phyloP scores from a whole-genome alignment of 2,329 filamentous ascomycete genomes.

The Thielaviopsis ethacetica region DNA sequence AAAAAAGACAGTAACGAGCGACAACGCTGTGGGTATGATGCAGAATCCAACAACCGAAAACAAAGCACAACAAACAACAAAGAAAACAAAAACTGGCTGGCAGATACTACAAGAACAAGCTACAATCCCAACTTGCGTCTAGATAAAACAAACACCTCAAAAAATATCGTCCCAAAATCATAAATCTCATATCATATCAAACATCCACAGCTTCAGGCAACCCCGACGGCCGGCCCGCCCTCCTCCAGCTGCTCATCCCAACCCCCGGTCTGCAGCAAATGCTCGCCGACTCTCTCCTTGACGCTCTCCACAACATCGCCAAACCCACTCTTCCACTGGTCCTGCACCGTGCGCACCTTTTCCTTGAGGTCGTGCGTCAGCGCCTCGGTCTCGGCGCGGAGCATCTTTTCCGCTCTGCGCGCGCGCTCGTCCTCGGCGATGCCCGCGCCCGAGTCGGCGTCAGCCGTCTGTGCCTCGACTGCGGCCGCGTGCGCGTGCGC shows the following conservation, averaged over 20 bases:
- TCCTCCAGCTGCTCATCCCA: conserved; percentile 68
- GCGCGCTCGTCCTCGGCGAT: conserved; percentile 21
- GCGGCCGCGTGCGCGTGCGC: conserved; percentile 52
- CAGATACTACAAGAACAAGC: conserved; percentile 1
- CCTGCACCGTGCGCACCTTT: conserved; percentile 78
- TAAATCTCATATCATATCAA: background rate
- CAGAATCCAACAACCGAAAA: background rate
- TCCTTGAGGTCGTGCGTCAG: conserved; percentile 83
- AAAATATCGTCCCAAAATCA: conserved; percentile 12
- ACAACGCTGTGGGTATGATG: background rate
- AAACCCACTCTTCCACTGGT: conserved; percentile 79
- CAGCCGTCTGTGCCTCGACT: conserved; percentile 41
- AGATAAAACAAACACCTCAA: background rate
- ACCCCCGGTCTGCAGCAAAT: conserved; percentile 61
- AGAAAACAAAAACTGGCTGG: background rate
- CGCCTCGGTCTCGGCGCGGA: conserved; percentile 47
- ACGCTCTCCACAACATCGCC: conserved; percentile 58
- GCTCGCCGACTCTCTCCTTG: conserved; percentile 57
- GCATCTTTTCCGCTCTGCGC: conserved; percentile 36
- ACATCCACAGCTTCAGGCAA: conserved; percentile 19
- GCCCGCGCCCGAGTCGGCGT: conserved; percentile 25
- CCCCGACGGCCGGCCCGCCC: conserved; percentile 28
- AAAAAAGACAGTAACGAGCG: background rate
- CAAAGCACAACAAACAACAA: background rate
- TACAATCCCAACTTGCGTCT: background rate